phyloP scores from a whole-genome alignment of 192 early-diverging fungal genomes.

The Coemansia sp. region DNA sequence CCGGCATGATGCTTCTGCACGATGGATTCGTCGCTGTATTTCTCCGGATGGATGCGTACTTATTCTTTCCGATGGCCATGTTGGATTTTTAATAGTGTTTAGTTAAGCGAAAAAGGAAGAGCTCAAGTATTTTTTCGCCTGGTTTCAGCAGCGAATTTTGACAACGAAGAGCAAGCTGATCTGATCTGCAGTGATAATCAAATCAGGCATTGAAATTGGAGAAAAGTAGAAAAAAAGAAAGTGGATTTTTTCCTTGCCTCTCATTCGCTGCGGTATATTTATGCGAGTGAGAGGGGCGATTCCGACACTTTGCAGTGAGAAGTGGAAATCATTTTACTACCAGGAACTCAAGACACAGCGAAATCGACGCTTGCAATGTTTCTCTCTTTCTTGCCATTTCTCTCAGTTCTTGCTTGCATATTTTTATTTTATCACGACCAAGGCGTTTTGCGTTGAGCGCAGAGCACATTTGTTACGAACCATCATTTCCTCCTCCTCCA shows the following conservation, averaged over 20 bases:
- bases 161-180: too few relatives aligned
- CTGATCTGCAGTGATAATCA: too few relatives aligned
- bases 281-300: too few relatives aligned
- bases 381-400: conserved; percentile 5
- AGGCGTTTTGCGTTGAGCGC: conserved; percentile 1
- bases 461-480: not conserved
- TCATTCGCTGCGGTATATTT: too few relatives aligned
- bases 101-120: conserved; percentile 47
- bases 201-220: too few relatives aligned
- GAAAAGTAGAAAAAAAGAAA: too few relatives aligned
- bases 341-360: too few relatives aligned
- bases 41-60: conserved; percentile 57
- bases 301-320: too few relatives aligned
- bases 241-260: too few relatives aligned
- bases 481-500: not conserved
- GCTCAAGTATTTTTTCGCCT: not conserved
- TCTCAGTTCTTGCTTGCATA: not conserved
- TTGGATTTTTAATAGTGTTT: conserved; percentile 21
- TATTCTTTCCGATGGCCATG: conserved; percentile 85
- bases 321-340: too few relatives aligned
- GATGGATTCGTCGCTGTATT: conserved; percentile 23
- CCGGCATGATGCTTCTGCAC: not conserved
- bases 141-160: too few relatives aligned
- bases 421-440: not conserved
- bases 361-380: too few relatives aligned